Evolutionary conservation across 345 rosid species (phyloP), one percentile per base, ranked within the genome.

Genomic region (Isatis tinctoria): DNA sequence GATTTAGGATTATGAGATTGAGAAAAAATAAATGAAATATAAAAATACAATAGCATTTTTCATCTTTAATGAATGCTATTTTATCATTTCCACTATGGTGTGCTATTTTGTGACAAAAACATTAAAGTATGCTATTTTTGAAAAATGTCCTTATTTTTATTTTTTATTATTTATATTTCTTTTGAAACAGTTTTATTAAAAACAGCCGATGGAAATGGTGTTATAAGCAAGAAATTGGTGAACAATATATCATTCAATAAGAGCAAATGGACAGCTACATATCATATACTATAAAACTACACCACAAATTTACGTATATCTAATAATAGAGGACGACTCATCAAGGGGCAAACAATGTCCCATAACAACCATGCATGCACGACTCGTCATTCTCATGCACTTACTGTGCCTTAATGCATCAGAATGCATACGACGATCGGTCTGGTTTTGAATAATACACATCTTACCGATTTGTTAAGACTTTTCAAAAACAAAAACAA

Each of bases 361-460:
- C 79, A 60, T 62, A 68, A 69, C 58, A 69, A 43, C 74, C 44
- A 62, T 76, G 65, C 80, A 77, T 32, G 74, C 63, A 67, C 26
- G 80, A 77, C 17, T 77, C 45, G 72, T 70, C 76, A 24, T 63
- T 63, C 79, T 76, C 75, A 63, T 44, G 39, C 60, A 54, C 69
- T 67, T 67, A 30, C 60, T 12, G 52, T 47, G 72, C 17, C 57
- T 64, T 54, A 22, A 53, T 35, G 18, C 35, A 30, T 40, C 36
- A 4, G 11, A 52, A 40, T 18, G 45, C 35, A 20, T 33, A 18
- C 56, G 56, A 70, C 8, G 60, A 36, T 2, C 22, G 18, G 48
- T 59, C 36, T 35, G 48, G 67, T 60, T 60, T 36, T 35, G 18
- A 36, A 30, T n/a, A 5, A 4, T 0, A 6, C 8, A 32, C 18